Evolutionary conservation across 2,329 filamentous ascomycete genomes (phyloP).

Genomic region (Chaetomiaceae sp.): DNA sequence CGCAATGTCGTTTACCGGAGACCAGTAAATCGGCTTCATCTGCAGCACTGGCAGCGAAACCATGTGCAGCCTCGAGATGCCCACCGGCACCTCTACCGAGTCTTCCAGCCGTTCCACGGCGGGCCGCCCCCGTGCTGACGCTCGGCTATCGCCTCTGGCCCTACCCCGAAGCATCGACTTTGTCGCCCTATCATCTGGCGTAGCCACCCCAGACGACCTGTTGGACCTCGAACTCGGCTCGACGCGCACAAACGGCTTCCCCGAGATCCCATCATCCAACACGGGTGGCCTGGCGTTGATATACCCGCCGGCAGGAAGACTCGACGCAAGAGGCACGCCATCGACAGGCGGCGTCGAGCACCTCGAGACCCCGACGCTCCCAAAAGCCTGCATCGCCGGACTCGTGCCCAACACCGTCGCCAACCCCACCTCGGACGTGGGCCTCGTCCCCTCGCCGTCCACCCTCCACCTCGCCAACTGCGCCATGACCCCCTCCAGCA

Average conservation of each 20-base stretch:
- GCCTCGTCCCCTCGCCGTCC: background rate
- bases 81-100: conserved; percentile 67
- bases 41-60: conserved; percentile 76
- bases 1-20: conserved; percentile 82
- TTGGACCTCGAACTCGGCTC: conserved; percentile 23
- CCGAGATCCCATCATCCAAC: conserved; percentile 45
- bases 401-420: conserved; percentile 10
- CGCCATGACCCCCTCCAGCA: conserved; percentile 44
- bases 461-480: conserved; percentile 8
- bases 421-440: conserved; percentile 1
- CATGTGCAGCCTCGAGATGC: conserved; percentile 82
- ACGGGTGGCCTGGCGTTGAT: conserved; percentile 14
- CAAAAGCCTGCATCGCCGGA: conserved; percentile 13
- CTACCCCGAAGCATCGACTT: conserved; percentile 1
- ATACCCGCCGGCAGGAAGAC: conserved; percentile 7
- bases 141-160: conserved; percentile 26
- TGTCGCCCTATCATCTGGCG: conserved; percentile 20
- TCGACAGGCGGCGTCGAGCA: conserved; percentile 11
- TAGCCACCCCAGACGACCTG: conserved; percentile 19
- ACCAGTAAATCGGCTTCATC: conserved; percentile 99
- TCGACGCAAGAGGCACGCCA: conserved; percentile 2
- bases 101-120: conserved; percentile 12
- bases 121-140: conserved; percentile 6
- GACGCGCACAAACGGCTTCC: conserved; percentile 51
- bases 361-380: conserved; percentile 15